Evolutionary conservation across 2,329 filamentous ascomycete species (phyloP).

Genomic region (Colletotrichum gigasporum): DNA sequence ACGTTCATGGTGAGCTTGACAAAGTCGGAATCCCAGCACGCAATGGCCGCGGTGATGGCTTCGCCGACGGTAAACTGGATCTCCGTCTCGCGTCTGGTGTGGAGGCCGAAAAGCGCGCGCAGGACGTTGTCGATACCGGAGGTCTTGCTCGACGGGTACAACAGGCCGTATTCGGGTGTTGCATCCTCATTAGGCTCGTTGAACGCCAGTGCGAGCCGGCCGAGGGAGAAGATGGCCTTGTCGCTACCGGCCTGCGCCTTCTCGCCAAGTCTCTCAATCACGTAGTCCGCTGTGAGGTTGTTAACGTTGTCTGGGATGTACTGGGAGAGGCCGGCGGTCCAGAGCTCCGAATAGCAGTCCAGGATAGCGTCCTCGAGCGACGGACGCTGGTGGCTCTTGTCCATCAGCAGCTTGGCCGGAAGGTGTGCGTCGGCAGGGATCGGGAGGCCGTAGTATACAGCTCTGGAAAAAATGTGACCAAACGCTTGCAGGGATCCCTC

Average conservation of each 20-base stretch:
- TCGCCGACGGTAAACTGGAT: conserved; percentile 92
- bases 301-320: conserved; percentile 36
- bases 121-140: conserved; percentile 44
- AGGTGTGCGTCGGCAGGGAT: conserved; percentile 37
- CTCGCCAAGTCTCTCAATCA: conserved; percentile 71
- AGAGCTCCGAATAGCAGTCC: conserved; percentile 57
- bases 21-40: conserved; percentile 85
- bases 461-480: conserved; percentile 54
- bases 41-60: conserved; percentile 80
- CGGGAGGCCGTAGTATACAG: conserved; percentile 53
- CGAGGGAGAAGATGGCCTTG: conserved; percentile 81
- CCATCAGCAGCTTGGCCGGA: conserved; percentile 44
- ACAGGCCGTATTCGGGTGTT: neutral
- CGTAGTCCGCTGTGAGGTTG: conserved; percentile 45
- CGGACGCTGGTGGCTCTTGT: conserved; percentile 32
- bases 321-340: conserved; percentile 52
- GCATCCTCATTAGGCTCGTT: conserved; percentile 48
- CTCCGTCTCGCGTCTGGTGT: conserved; percentile 87
- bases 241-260: conserved; percentile 85
- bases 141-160: conserved; percentile 13
- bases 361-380: conserved; percentile 56
- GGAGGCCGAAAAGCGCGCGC: conserved; percentile 76
- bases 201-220: conserved; percentile 75
- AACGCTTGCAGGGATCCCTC: conserved; percentile 59
- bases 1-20: conserved; percentile 81